Percentiles rank a stretch among this genome's conserved stretches.
phyloP scores from a whole-genome alignment of 2,329 filamentous ascomycete genomes.

The Fusarium sulawesiense region DNA sequence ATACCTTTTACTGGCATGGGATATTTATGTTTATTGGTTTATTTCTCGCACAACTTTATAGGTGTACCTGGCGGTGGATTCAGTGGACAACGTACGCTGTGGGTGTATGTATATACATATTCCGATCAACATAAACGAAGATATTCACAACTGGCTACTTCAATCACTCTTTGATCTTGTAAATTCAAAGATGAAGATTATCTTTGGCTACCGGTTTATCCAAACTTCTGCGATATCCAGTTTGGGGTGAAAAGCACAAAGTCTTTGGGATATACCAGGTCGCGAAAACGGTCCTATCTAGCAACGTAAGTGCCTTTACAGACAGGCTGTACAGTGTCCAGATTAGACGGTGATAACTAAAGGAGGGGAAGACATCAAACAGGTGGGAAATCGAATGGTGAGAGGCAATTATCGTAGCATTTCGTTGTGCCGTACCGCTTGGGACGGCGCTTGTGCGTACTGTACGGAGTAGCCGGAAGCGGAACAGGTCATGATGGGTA shows the following conservation, averaged over 20 bases:
- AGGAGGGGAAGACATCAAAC: not conserved
- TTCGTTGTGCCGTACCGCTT: conserved; percentile 1
- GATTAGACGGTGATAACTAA: not conserved
- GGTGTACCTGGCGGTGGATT: conserved; percentile 7
- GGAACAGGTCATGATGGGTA: conserved; percentile 33
- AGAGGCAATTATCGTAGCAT: conserved; percentile 24
- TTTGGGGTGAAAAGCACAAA: not conserved
- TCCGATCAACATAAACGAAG: conserved; percentile 23
- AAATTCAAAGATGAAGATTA: not conserved
- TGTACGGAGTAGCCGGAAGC: conserved; percentile 31
- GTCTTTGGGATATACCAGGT: not conserved
- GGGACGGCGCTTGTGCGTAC: conserved; percentile 25
- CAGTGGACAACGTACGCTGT: conserved; percentile 4
- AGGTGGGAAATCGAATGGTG: conserved; percentile 24
- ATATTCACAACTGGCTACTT: conserved; percentile 7
- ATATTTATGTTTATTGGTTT: conserved; percentile 29
- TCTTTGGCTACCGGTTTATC: not conserved
- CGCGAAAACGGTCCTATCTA: not conserved
- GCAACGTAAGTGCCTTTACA: not conserved
- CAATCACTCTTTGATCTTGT: not conserved
- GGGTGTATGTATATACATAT: conserved; percentile 18
- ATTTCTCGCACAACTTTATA: conserved; percentile 11
- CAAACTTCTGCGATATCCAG: not conserved
- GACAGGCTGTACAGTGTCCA: conserved; percentile 2
- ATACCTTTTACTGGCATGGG: conserved; percentile 41